Evolutionary conservation across 2,329 filamentous ascomycete species (phyloP).

Genomic region (Colletotrichum sp.): DNA sequence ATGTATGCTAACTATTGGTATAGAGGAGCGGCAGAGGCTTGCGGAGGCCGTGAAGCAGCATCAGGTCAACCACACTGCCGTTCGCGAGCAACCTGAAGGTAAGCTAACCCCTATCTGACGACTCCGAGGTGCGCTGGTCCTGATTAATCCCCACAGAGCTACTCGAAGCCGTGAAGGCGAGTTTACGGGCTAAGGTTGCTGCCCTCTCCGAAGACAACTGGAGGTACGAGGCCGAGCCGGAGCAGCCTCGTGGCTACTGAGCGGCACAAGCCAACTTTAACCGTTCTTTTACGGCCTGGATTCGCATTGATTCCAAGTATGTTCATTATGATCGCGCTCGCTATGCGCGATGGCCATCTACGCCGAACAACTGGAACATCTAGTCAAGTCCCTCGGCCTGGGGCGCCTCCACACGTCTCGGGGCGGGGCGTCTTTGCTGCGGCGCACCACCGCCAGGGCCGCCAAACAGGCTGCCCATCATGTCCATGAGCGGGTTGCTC

Average conservation of each 20-base stretch:
- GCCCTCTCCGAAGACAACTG: slow-evolving; percentile 83
- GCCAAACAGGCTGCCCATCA: slow-evolving; percentile 96
- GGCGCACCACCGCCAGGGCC: slow-evolving; percentile 63
- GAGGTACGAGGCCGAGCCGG: slow-evolving; percentile 81
- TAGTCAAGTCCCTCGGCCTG: slow-evolving; percentile 66
- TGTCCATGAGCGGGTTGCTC: slow-evolving; percentile 92
- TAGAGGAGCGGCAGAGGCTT: slow-evolving; percentile 65
- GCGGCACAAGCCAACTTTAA: background rate
- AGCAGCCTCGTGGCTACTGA: slow-evolving; percentile 47
- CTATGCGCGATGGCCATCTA: background rate
- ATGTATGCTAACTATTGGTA: slow-evolving; percentile 26
- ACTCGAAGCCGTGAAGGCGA: slow-evolving; percentile 71
- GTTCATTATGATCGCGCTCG: background rate
- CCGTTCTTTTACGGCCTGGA: slow-evolving; percentile 19
- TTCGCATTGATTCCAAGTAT: background rate
- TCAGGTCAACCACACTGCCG: slow-evolving; percentile 57
- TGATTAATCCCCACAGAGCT: slow-evolving; percentile 58
- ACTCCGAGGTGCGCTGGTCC: background rate
- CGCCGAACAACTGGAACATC: slow-evolving; percentile 13
- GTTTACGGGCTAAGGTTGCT: slow-evolving; percentile 74
- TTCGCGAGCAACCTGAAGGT: slow-evolving; percentile 62
- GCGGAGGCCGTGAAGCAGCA: slow-evolving; percentile 68
- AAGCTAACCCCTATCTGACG: background rate
- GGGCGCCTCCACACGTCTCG: slow-evolving; percentile 53
- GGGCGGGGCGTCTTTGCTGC: slow-evolving; percentile 44